phyloP scores from a whole-genome alignment of 345 rosid genomes.

The Brassica juncea region DNA sequence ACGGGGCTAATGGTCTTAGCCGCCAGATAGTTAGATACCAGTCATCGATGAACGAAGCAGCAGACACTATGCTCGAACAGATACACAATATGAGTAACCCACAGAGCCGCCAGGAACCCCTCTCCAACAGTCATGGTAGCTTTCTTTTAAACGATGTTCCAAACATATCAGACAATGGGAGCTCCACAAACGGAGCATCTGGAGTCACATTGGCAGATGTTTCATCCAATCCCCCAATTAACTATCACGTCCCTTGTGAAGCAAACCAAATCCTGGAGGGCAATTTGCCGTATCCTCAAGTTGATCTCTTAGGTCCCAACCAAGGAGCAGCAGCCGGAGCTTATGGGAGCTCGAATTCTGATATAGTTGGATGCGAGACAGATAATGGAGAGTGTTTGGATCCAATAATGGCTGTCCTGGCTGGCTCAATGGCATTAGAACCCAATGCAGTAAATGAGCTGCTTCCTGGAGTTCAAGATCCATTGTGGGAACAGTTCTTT shows the following conservation, averaged over 20 bases:
- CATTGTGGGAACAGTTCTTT: constrained; percentile 72
- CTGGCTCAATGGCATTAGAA: constrained; percentile 44
- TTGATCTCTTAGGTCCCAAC: constrained; percentile 41
- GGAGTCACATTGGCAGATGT: constrained; percentile 55
- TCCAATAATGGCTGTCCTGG: constrained; percentile 47
- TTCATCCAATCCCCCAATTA: constrained; percentile 38
- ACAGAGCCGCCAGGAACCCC: constrained; percentile 46
- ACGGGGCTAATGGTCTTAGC: constrained; percentile 48
- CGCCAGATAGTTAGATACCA: constrained; percentile 77
- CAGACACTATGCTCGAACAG: constrained; percentile 68
- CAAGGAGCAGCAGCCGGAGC: constrained; percentile 21
- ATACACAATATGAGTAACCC: constrained; percentile 57
- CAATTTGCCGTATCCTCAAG: constrained; percentile 24
- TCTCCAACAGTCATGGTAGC: constrained; percentile 33
- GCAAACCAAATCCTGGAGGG: constrained; percentile 17
- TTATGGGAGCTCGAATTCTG: constrained; percentile 44
- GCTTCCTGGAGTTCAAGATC: constrained; percentile 55
- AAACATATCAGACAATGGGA: constrained; percentile 43
- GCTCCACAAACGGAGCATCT: constrained; percentile 45
- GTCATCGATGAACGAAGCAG: constrained; percentile 67
- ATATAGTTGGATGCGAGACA: constrained; percentile 45
- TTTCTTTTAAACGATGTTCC: constrained; percentile 47
- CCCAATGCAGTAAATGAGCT: constrained; percentile 46
- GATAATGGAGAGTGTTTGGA: constrained; percentile 52
- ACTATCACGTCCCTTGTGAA: not conserved